Conservation (phyloP, 768 basidiomycete species). For the Chalciporus piperatus region DNA sequence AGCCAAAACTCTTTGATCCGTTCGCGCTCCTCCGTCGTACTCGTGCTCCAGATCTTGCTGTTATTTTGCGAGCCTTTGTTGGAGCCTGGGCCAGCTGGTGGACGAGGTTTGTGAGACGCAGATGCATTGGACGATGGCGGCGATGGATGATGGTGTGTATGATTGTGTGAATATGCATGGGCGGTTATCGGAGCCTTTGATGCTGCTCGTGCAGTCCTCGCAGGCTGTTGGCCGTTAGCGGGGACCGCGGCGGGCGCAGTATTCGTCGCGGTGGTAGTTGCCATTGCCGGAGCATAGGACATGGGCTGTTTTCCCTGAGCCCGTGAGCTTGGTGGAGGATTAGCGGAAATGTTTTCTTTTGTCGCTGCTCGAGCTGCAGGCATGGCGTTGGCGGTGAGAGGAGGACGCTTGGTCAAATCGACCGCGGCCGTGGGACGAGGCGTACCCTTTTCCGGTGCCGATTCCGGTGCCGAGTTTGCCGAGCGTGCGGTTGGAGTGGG, state of each 20-base stretch:
- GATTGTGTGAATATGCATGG: slow-evolving; percentile 49
- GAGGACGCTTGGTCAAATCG: slow-evolving; percentile 38
- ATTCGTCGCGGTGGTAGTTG: slow-evolving; percentile 28
- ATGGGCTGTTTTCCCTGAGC: slow-evolving; percentile 94
- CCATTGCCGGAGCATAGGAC: slow-evolving; percentile 49
- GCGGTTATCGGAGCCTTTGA: slow-evolving; percentile 57
- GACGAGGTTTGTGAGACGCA: slow-evolving; percentile 29
- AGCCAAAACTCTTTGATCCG: slow-evolving; percentile 99
- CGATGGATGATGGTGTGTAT: slow-evolving; percentile 53
- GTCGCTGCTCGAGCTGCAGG: slow-evolving; percentile 40
- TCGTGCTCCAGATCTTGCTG: slow-evolving; percentile 94
- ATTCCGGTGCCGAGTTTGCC: slow-evolving; percentile 32
- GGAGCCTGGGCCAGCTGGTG: slow-evolving; percentile 26
- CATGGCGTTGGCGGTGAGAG: slow-evolving; percentile 42
- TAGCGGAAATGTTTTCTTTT: slow-evolving; percentile 33
- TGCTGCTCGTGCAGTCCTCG: slow-evolving; percentile 46
- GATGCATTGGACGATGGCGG: slow-evolving; percentile 36
- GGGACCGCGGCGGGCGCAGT: slow-evolving; percentile 33
- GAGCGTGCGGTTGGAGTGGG: slow-evolving; percentile 15
- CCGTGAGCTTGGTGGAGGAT: slow-evolving; percentile 68
- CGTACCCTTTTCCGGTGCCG: slow-evolving; percentile 32
- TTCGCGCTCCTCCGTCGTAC: slow-evolving; percentile 88
- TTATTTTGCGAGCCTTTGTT: slow-evolving; percentile 38
- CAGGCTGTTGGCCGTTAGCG: slow-evolving; percentile 32
- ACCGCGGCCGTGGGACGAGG: slow-evolving; percentile 31